A percentile compares a stretch with the other conserved stretches of the same genome.
Evolutionary conservation across 768 basidiomycete species (phyloP).

Genomic region (Boletellus ananas): DNA sequence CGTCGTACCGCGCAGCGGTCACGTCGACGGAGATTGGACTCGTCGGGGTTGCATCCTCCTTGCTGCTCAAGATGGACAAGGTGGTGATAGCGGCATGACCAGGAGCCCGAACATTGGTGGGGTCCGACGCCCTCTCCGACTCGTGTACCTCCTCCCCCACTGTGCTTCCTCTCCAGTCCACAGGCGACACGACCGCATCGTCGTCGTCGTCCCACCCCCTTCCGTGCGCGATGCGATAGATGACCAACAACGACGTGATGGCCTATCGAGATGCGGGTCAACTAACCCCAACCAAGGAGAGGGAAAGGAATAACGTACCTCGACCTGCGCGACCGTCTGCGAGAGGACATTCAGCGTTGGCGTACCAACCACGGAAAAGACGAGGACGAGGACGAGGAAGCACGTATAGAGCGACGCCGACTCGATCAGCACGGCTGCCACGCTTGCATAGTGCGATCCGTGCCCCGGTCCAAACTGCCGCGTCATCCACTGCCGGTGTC

Average conservation of each 20-base stretch:
- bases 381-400: conserved; percentile 15
- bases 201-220: conserved; percentile 12
- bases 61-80: background rate
- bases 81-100: no score
- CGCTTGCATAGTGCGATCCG: conserved; percentile 9
- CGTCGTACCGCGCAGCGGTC: background rate
- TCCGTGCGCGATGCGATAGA: conserved; percentile 19
- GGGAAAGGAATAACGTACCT: conserved; percentile 5
- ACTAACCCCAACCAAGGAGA: background rate
- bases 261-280: background rate
- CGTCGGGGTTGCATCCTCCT: background rate
- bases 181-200: conserved; percentile 1
- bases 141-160: background rate
- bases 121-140: background rate
- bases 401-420: conserved; percentile 17
- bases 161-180: conserved; percentile 15
- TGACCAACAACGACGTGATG: conserved; percentile 18
- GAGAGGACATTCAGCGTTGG: conserved; percentile 7
- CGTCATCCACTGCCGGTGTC: conserved; percentile 9
- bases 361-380: conserved; percentile 3
- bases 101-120: background rate
- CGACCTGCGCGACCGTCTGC: conserved; percentile 17
- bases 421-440: conserved; percentile 14
- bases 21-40: background rate
- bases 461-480: conserved; percentile 12